Base-by-base conservation (phyloP, 352 stramenopile species). In the Thraustochytrium striatum region DNA sequence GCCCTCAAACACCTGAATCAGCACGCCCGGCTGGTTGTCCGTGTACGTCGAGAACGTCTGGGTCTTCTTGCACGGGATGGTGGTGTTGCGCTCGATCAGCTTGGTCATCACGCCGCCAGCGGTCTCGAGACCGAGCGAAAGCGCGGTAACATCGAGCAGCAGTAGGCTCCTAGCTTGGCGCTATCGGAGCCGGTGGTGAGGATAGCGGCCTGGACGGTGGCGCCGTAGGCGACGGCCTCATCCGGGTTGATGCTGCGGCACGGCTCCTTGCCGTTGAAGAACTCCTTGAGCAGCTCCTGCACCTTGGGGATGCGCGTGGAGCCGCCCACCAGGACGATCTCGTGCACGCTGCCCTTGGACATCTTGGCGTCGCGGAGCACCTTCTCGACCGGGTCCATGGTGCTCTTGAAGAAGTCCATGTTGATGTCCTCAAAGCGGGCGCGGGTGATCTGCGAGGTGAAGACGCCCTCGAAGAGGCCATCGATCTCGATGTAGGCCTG, bases 401-500 rank as follows among this genome's bases (percentile, higher is more conserved):
- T 79, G 30, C 55, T 82, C 0, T 69, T 43, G 84, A 99, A 95
- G 62, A 86, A 83, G 84, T 97, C 90, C 83, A 84, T 87, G 82
- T 94, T 95, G 38, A 97, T 86, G 82, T 98, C 94, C 84, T 98
- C 95, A 82, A 98, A 98, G 75, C 94, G 87, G 28, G 93, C 92
- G 79, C 95, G 92, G 73, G 94, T 98, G 57, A 99, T 92, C 84
- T 95, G 97, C n/a, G 96, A 90, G 79, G 94, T 94, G 82, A 98
- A 97, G 75, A 97, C 92, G 47, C 95, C 95, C 69, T 99, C 95
- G 85, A 97, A 96, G 21, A 99, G 90, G 69, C 91, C 95, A 87
- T 99, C 95, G 59, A 98, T 95, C 81, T 98, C 94, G 83, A 98
- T 98, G 85, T 95, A 94, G 30, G 92, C 93, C 87, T 98, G 93